Evolutionary conservation across 1,139 yeast genomes (phyloP).

Genomic region (Insectozyma bohioensis): DNA sequence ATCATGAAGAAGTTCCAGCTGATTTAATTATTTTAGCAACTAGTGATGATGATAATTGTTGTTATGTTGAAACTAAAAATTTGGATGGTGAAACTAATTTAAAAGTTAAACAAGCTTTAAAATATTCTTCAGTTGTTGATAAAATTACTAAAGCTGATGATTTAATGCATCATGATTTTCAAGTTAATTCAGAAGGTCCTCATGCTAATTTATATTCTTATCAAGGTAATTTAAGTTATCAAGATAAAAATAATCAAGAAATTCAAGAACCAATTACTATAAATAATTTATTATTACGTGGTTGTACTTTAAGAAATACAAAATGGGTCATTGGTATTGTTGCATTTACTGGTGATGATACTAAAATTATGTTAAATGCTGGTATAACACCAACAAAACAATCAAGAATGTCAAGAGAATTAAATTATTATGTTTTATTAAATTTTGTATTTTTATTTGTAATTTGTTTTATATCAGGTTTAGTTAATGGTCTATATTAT

Average conservation of each 20-base stretch:
- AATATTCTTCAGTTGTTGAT: slow-evolving; percentile 36
- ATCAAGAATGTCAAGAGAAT: slow-evolving; percentile 51
- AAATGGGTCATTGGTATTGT: slow-evolving; percentile 57
- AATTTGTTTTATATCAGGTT: slow-evolving; percentile 52
- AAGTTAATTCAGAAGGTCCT: slow-evolving; percentile 55
- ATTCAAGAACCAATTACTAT: slow-evolving; percentile 46
- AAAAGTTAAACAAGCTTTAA: slow-evolving; percentile 51
- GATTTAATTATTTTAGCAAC: slow-evolving; percentile 52
- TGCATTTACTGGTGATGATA: slow-evolving; percentile 53
- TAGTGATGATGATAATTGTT: slow-evolving; percentile 52
- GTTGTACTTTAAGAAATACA: slow-evolving; percentile 53
- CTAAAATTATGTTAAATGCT: slow-evolving; percentile 58
- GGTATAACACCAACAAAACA: slow-evolving; percentile 59
- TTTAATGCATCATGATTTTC: slow-evolving; percentile 37
- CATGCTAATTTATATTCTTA: slow-evolving; percentile 54
- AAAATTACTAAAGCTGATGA: slow-evolving; percentile 44
- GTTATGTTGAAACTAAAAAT: slow-evolving; percentile 60
- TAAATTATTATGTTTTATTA: slow-evolving; percentile 49
- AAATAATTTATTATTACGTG: slow-evolving; percentile 51
- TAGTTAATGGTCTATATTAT: slow-evolving; percentile 53
- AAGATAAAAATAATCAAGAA: slow-evolving; percentile 19
- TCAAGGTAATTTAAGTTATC: slow-evolving; percentile 51
- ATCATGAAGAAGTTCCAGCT: slow-evolving; percentile 60
- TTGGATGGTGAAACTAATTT: slow-evolving; percentile 63
- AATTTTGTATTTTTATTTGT: slow-evolving; percentile 49